phyloP scores from a whole-genome alignment of 2,329 filamentous ascomycete genomes.

The Beauveria pseudobassiana region DNA sequence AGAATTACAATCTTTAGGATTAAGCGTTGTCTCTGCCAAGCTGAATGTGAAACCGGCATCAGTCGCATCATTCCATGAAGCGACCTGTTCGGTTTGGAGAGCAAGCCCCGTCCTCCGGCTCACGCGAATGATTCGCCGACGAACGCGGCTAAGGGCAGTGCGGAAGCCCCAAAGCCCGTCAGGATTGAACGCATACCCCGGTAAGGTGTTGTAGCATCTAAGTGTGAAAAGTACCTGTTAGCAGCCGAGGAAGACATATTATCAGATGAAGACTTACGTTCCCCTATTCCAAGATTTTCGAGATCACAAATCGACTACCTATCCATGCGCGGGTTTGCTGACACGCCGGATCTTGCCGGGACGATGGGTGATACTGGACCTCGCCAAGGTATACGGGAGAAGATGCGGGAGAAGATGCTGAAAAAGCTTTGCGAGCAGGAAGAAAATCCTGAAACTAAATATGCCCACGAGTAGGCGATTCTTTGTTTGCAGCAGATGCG shows the following conservation, averaged over 20 bases:
- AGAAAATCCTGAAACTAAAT: too few relatives aligned
- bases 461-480: too few relatives aligned
- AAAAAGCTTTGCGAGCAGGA: too few relatives aligned
- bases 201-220: neutral
- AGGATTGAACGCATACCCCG: neutral
- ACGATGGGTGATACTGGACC: neutral
- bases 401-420: too few relatives aligned
- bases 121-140: neutral
- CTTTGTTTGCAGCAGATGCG: too few relatives aligned
- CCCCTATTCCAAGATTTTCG: too few relatives aligned
- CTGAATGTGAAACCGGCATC: neutral
- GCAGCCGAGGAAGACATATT: too few relatives aligned
- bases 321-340: rapidly evolving
- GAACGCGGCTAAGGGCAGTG: neutral
- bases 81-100: rapidly evolving
- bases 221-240: too few relatives aligned
- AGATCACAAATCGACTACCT: too few relatives aligned
- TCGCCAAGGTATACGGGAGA: neutral
- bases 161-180: neutral
- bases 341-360: neutral
- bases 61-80: neutral
- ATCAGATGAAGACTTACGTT: too few relatives aligned
- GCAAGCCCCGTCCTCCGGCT: rapidly evolving
- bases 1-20: rapidly evolving
- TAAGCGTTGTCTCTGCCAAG: neutral